Evolutionary conservation across 306 rosid species (phyloP).

Genomic region (Casuarina cunninghamiana): DNA sequence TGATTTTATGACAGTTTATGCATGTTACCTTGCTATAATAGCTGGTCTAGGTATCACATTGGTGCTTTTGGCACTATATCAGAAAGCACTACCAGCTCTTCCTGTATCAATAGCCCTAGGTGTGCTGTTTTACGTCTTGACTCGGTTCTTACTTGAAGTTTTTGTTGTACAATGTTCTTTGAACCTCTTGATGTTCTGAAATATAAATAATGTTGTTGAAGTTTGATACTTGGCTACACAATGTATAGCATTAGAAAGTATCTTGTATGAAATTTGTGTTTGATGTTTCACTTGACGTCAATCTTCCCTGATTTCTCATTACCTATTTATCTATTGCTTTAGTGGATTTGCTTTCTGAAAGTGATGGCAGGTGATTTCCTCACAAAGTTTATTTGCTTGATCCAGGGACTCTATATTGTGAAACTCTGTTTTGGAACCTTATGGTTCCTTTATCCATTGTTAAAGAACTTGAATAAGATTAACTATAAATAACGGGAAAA

Average conservation of each 20-base stretch:
- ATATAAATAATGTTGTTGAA: background rate
- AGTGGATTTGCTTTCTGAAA: background rate
- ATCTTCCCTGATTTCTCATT: conserved; percentile 12
- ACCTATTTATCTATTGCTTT: background rate
- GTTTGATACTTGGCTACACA: background rate
- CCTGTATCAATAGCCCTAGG: conserved; percentile 82
- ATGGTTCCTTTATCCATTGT: background rate
- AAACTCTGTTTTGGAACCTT: background rate
- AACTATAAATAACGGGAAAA: background rate
- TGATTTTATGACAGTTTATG: conserved; percentile 93
- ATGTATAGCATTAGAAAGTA: background rate
- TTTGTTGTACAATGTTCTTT: conserved; percentile 85
- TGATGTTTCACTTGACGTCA: background rate
- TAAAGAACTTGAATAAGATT: background rate
- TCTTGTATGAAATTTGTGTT: conserved; percentile 1
- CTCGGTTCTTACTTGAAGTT: conserved; percentile 78
- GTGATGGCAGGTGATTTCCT: background rate
- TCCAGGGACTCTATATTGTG: background rate
- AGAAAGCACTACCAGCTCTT: conserved; percentile 96
- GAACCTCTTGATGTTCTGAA: conserved; percentile 82
- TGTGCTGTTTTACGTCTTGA: conserved; percentile 75
- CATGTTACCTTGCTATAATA: conserved; percentile 92
- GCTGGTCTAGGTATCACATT: conserved; percentile 95
- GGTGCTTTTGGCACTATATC: conserved; percentile 82
- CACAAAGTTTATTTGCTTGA: background rate